phyloP scores from a whole-genome alignment of 331 rosid genomes.

The Pyracantha coccinea region DNA sequence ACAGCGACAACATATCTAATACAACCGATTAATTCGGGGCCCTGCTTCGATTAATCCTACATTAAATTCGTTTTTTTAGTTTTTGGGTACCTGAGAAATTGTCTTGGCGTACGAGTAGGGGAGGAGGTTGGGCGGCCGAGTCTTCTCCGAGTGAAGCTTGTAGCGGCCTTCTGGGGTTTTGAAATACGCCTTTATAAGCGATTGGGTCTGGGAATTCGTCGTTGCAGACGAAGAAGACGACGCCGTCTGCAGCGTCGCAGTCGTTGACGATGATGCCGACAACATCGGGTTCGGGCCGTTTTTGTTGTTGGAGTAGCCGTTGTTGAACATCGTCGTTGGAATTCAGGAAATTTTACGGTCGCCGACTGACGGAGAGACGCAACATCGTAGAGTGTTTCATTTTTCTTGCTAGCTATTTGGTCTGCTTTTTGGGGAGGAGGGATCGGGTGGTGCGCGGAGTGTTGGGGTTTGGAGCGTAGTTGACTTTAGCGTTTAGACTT shows the following conservation, averaged over 20 bases:
- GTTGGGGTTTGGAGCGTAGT: background rate
- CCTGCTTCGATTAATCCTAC: background rate
- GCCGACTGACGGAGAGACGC: background rate
- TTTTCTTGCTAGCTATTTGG: background rate
- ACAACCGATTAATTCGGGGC: background rate
- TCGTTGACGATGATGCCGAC: background rate
- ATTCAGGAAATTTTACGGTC: background rate
- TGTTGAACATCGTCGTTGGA: conserved; percentile 1
- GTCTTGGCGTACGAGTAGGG: conserved; percentile 88
- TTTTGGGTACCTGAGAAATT: conserved; percentile 58
- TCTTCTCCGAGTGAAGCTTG: conserved; percentile 90
- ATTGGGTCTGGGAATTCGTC: conserved; percentile 4
- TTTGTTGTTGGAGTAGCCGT: conserved; percentile 3
- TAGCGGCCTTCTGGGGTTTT: conserved; percentile 95
- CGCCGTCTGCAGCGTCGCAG: background rate
- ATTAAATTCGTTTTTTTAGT: background rate
- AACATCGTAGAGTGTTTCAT: background rate
- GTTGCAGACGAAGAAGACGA: background rate
- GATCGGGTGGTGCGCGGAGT: background rate
- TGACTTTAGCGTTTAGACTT: background rate
- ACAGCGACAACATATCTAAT: background rate
- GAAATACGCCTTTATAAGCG: conserved; percentile 59
- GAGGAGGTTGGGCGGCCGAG: conserved; percentile 84
- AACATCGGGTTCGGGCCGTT: background rate
- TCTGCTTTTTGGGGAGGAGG: background rate